Conservation (phyloP, 192 early-diverging fungal species). For the Coemansia sp. region DNA sequence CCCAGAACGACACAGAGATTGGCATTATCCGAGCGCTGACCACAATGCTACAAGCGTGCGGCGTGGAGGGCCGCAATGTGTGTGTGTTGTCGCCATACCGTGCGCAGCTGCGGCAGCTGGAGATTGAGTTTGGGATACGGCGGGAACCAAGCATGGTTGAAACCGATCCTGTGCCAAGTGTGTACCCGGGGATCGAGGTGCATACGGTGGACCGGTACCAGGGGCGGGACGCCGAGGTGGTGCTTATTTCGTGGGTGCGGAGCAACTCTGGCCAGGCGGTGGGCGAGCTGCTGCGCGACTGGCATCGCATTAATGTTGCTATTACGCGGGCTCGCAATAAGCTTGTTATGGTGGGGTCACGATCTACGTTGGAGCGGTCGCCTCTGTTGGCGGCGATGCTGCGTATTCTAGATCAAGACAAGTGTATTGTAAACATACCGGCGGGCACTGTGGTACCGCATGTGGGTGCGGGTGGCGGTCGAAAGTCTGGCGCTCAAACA, state of each 20-base stretch:
- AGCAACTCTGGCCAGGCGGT: constrained; percentile 70
- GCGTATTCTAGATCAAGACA: constrained; percentile 10
- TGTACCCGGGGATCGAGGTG: constrained; percentile 61
- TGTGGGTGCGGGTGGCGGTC: background rate
- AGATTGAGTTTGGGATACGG: constrained; percentile 40
- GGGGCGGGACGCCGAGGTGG: constrained; percentile 88
- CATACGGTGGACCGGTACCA: constrained; percentile 93
- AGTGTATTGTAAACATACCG: background rate
- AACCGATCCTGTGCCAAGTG: background rate
- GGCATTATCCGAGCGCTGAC: constrained; percentile 59
- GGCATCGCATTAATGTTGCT: constrained; percentile 92
- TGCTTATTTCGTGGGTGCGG: constrained; percentile 87
- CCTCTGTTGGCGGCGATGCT: constrained; percentile 61
- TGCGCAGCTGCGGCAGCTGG: constrained; percentile 61
- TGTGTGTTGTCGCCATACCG: constrained; percentile 88
- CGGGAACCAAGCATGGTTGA: background rate
- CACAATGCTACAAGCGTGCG: constrained; percentile 61
- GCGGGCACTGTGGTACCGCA: background rate
- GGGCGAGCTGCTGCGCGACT: constrained; percentile 86
- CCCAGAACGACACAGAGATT: constrained; percentile 75
- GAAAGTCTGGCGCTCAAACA: background rate
- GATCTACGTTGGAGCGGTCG: constrained; percentile 63
- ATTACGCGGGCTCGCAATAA: constrained; percentile 88
- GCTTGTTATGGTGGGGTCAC: constrained; percentile 85
- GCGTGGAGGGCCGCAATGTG: constrained; percentile 64